Base-by-base conservation (phyloP, 495 filamentous ascomycete species). In the Podospora bellae-mahoneyi region DNA sequence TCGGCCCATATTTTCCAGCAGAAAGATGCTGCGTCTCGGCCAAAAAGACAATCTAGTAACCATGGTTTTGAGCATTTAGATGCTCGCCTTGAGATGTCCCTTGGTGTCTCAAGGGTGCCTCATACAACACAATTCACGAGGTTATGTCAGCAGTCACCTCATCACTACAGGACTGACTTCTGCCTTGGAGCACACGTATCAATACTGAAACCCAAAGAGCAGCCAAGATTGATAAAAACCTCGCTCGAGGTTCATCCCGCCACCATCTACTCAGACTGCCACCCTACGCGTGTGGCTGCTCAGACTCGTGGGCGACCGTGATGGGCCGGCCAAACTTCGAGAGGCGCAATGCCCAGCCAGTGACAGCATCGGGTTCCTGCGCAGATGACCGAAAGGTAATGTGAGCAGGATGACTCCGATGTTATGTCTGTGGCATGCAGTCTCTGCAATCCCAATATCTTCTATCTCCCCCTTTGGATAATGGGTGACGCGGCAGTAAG, bases 321-420 rank as follows among this genome's bases (percentile, higher is more conserved):
- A 63, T 18, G 61, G 61, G 30, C 9, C 23, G 26, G 32, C 28
- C 18, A 63, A 63, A 20, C 28, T 28, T 19, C 34, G 55, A 53
- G 58, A 53, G 62, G 44, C 55, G 63, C 71, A 61, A 39, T 48
- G 57, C 27, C 60, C 53, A 64, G 65, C 71, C 66, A 75, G 70
- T 75, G 62, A 68, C 32, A 60, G 63, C 19, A 20, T 59, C 76
- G 76, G 76, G 76, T 78, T 78, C 76, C 76, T 78, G 76, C 74
- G 70, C 74, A 69, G 64, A 62, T 76, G 72, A 71, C 62, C 60
- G 64, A 53, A 59, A 26, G n/a, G 18, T 6, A 26, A 48, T 48
- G 39, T 48, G 39, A 48, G 39, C 7, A 13, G 39, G 39, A 48
- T 48, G 13, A 48, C 39, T 48, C 39, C 61, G 65, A 60, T 74